Conservation (phyloP, 495 filamentous ascomycete species). For the Xylaria cubensis region DNA sequence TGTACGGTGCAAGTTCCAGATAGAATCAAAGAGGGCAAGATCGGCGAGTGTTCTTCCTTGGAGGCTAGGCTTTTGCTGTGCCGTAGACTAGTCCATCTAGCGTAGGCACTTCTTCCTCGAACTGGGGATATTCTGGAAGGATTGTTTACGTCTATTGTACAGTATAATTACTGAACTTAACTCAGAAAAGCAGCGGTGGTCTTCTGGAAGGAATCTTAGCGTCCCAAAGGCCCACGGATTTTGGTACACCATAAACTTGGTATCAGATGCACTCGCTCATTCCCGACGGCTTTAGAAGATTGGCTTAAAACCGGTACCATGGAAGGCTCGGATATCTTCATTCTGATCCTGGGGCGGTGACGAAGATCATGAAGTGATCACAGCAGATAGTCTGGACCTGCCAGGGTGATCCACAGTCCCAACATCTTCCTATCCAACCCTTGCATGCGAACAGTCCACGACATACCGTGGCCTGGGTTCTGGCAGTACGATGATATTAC, state of each 20-base stretch:
- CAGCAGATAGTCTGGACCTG: background rate
- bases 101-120: background rate
- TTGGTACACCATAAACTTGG: background rate
- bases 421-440: conserved; percentile 1
- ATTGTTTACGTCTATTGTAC: background rate
- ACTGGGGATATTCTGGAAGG: conserved; percentile 15
- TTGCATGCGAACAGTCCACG: background rate
- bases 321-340: background rate
- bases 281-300: background rate
- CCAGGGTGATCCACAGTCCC: background rate
- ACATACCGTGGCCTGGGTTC: background rate
- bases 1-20: background rate
- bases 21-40: background rate
- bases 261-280: background rate
- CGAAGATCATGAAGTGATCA: background rate
- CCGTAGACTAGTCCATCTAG: conserved; percentile 6
- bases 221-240: background rate
- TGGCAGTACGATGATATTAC: background rate
- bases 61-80: conserved; percentile 1
- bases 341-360: background rate
- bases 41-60: conserved; percentile 1
- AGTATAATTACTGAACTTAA: background rate
- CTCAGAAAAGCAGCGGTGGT: background rate
- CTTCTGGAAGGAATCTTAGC: conserved; percentile 17
- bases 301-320: background rate